Conservation (phyloP, 164 flowering plant species). For the Protea cynaroides region DNA sequence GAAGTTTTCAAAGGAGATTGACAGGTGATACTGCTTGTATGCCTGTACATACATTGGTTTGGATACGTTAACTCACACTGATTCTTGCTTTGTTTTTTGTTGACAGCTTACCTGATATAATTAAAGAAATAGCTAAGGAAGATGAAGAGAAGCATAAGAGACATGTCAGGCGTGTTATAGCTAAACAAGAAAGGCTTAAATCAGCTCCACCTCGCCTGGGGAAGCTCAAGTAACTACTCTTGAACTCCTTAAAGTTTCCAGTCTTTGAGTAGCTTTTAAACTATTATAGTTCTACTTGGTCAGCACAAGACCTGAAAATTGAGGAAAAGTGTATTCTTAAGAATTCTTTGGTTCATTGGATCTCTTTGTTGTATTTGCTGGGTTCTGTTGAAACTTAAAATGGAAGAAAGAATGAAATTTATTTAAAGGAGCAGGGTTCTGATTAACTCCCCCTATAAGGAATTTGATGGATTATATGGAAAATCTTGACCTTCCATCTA, state of each 20-base stretch:
- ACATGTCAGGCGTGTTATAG: constrained; percentile 57
- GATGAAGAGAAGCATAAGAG: constrained; percentile 75
- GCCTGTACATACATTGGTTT: neutral
- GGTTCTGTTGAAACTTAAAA: no score
- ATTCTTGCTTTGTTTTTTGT: constrained; percentile 2
- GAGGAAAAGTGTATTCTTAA: neutral
- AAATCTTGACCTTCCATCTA: no score
- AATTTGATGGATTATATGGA: no score
- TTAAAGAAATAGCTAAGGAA: constrained; percentile 80
- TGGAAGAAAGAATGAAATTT: no score
- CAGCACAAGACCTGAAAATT: neutral
- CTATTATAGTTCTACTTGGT: neutral
- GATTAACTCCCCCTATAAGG: no score
- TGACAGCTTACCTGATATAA: constrained; percentile 67
- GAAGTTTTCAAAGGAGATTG: constrained; percentile 64
- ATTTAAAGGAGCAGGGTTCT: no score
- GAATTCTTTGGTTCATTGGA: neutral
- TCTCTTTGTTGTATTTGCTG: no score
- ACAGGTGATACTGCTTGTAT: constrained; percentile 35
- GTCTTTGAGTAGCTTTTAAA: neutral
- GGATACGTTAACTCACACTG: neutral
- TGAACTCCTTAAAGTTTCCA: neutral
- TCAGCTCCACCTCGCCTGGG: constrained; percentile 88
- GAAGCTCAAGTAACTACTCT: constrained; percentile 64
- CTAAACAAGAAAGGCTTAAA: constrained; percentile 75